These are phyloP conservation scores for Moesziomyces sp. DNA, from an alignment of 1,284 basidiomycete species.

Conservation along the genomic window DNA sequence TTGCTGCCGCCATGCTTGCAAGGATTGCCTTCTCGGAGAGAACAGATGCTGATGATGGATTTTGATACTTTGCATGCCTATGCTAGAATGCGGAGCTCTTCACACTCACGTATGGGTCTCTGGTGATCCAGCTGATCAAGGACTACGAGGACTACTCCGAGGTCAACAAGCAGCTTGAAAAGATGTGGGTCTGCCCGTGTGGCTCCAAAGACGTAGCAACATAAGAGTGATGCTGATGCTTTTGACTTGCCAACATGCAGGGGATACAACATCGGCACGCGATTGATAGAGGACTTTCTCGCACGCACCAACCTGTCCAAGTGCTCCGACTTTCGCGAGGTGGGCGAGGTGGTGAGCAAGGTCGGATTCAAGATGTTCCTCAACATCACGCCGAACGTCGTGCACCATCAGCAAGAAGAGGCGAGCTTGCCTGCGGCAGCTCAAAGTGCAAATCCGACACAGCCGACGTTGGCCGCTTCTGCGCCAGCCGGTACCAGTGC, in stretches of 20 bases:
- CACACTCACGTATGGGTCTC: slow-evolving; percentile 93
- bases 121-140: slow-evolving; percentile 97
- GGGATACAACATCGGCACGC: slow-evolving; percentile 98
- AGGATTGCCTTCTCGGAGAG: neutral
- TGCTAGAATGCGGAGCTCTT: slow-evolving; percentile 88
- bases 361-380: slow-evolving; percentile 99
- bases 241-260: slow-evolving; percentile 70
- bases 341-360: slow-evolving; percentile 71
- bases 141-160: slow-evolving; percentile 98
- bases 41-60: neutral
- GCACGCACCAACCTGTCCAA: slow-evolving; percentile 77
- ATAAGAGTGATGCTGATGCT: neutral
- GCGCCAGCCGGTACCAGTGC: slow-evolving; percentile 8
- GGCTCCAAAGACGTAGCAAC: neutral
- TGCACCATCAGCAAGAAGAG: slow-evolving; percentile 71
- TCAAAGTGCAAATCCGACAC: slow-evolving; percentile 13
- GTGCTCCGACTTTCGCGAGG: slow-evolving; percentile 90
- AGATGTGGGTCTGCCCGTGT: slow-evolving; percentile 70
- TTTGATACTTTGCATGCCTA: neutral
- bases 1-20: neutral
- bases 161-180: slow-evolving; percentile 76
- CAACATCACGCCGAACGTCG: slow-evolving; percentile 86
- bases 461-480: slow-evolving; percentile 10
- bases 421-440: slow-evolving; percentile 33
- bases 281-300: slow-evolving; percentile 96